Conservation (phyloP, 2,329 filamentous ascomycete species). For the Juglanconis juglandina region DNA sequence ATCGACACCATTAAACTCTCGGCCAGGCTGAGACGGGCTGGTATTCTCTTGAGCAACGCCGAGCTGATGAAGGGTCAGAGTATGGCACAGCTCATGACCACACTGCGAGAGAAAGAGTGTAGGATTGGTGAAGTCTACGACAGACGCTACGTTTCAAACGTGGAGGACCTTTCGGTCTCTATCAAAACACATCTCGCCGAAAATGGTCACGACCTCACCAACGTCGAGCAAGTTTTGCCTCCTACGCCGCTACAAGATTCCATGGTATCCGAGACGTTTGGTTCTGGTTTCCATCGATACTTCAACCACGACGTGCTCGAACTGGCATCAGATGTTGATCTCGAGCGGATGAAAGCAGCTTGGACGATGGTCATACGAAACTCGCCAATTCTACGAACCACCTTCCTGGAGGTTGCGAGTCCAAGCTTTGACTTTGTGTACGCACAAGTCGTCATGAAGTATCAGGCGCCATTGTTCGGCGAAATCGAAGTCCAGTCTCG, state of each 20-base stretch:
- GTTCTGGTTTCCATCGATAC: slow-evolving; percentile 71
- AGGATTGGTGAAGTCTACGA: neutral
- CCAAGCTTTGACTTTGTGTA: slow-evolving; percentile 49
- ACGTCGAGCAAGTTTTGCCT: slow-evolving; percentile 62
- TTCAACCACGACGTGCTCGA: slow-evolving; percentile 80
- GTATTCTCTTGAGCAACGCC: slow-evolving; percentile 65
- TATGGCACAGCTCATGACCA: slow-evolving; percentile 56
- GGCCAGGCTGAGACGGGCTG: slow-evolving; percentile 61
- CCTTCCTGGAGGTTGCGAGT: slow-evolving; percentile 65
- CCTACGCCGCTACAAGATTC: slow-evolving; percentile 82
- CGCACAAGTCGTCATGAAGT: slow-evolving; percentile 44
- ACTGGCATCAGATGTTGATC: slow-evolving; percentile 52
- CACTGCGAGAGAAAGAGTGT: slow-evolving; percentile 18
- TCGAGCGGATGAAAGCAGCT: slow-evolving; percentile 54
- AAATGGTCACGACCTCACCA: slow-evolving; percentile 31
- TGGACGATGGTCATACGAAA: slow-evolving; percentile 57
- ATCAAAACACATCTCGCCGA: slow-evolving; percentile 37
- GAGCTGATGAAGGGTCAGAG: slow-evolving; percentile 71
- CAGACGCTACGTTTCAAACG: slow-evolving; percentile 13
- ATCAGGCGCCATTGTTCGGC: slow-evolving; percentile 20
- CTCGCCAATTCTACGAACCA: slow-evolving; percentile 72
- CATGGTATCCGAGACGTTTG: slow-evolving; percentile 78
- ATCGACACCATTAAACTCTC: slow-evolving; percentile 87
- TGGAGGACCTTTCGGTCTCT: slow-evolving; percentile 26
- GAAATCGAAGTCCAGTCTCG: slow-evolving; percentile 24